These are phyloP conservation scores for Raphanus sativus DNA, from an alignment of 345 rosid species.

Conservation along the genomic window DNA sequence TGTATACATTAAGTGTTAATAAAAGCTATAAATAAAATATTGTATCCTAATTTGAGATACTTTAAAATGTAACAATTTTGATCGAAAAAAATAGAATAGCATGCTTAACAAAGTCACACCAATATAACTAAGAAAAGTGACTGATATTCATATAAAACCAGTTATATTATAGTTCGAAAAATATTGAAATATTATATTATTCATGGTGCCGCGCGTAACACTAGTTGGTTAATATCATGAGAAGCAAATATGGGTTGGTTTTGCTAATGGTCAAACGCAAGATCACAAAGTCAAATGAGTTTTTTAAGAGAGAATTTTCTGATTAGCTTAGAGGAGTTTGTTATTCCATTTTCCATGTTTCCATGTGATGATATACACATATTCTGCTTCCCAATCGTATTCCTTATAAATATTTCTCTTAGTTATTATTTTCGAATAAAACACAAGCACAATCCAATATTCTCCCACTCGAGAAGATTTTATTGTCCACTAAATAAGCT, in stretches of 20 bases:
- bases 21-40: not conserved
- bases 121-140: not conserved
- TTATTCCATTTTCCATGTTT: constrained; percentile 42
- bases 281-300: constrained; percentile 40
- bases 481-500: not conserved
- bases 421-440: not conserved
- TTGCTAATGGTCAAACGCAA: constrained; percentile 35
- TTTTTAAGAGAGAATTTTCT: not conserved
- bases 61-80: not conserved
- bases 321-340: constrained; percentile 12
- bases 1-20: not conserved
- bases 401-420: not conserved
- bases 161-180: not conserved
- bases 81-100: not conserved
- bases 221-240: not conserved
- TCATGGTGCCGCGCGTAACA: not conserved
- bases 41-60: not conserved
- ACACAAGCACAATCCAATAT: constrained; percentile 22
- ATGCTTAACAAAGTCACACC: not conserved
- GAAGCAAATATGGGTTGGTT: constrained; percentile 20
- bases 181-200: not conserved
- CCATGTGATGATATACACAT: constrained; percentile 47
- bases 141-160: not conserved
- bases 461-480: constrained; percentile 19
- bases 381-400: constrained; percentile 19